Evolutionary conservation across 2,329 filamentous ascomycete genomes (phyloP).

Genomic region (Cercospora zeina): DNA sequence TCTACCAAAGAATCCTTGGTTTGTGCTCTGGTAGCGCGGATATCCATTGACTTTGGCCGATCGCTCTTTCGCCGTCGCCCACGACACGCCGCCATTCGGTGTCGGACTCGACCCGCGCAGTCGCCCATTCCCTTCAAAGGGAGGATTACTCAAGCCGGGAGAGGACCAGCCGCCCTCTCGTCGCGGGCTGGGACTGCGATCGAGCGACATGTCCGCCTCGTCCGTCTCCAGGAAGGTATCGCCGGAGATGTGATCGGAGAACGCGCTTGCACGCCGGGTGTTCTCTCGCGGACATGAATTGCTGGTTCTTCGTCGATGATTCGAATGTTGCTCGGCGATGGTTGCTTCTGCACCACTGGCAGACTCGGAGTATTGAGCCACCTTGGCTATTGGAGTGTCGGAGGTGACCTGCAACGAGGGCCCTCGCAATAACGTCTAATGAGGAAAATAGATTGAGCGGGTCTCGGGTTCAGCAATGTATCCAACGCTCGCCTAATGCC

Average conservation of each 20-base stretch:
- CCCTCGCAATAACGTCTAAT: slow-evolving; percentile 1
- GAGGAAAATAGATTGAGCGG: slow-evolving; percentile 12
- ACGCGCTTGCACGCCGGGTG: slow-evolving; percentile 13
- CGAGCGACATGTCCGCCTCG: slow-evolving; percentile 68
- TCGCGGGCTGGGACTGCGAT: slow-evolving; percentile 81
- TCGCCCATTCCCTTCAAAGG: slow-evolving; percentile 52
- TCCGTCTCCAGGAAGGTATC: slow-evolving; percentile 27
- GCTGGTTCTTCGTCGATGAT: slow-evolving; percentile 26
- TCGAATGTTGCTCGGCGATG: slow-evolving; percentile 17
- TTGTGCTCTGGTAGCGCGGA: slow-evolving; percentile 73
- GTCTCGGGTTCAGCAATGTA: slow-evolving; percentile 5
- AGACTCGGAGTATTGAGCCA: slow-evolving; percentile 8
- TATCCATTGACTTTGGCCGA: slow-evolving; percentile 71
- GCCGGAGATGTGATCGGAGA: slow-evolving; percentile 13
- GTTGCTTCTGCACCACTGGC: slow-evolving; percentile 29
- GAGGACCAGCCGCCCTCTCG: slow-evolving; percentile 84
- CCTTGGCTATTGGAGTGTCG: slow-evolving; percentile 8
- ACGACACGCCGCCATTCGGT: slow-evolving; percentile 61
- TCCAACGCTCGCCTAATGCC: slow-evolving; percentile 6
- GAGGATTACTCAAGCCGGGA: slow-evolving; percentile 70
- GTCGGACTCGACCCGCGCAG: slow-evolving; percentile 63
- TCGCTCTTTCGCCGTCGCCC: slow-evolving; percentile 79
- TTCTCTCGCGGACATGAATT: slow-evolving; percentile 20
- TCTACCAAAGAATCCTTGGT: slow-evolving; percentile 82
- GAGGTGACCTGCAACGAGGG: slow-evolving; percentile 10